Percentiles rank a stretch among this genome's conserved stretches.
Evolutionary conservation across 768 basidiomycete species (phyloP).

Genomic region (Chalciporus sphaerocephalus): DNA sequence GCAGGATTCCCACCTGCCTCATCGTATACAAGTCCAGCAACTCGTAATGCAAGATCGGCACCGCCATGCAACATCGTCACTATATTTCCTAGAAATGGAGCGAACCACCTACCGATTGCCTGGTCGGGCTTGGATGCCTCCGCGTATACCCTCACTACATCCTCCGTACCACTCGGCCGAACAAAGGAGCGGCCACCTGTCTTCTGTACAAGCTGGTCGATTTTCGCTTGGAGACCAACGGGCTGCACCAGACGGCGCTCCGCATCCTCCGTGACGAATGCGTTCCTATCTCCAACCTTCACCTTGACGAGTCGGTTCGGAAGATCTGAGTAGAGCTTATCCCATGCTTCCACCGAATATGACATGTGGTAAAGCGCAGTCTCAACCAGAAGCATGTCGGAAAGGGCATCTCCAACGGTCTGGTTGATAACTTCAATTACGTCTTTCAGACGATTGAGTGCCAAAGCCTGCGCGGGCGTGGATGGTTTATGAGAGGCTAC

Average conservation of each 20-base stretch:
- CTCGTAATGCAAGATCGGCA: constrained; percentile 78
- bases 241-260: constrained; percentile 86
- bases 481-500: constrained; percentile 64
- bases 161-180: constrained; percentile 95
- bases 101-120: constrained; percentile 63
- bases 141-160: constrained; percentile 96
- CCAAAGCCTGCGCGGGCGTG: constrained; percentile 78
- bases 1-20: constrained; percentile 75
- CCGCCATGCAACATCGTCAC: constrained; percentile 6
- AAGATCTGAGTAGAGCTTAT: constrained; percentile 86
- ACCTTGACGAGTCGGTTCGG: constrained; percentile 96
- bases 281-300: constrained; percentile 71
- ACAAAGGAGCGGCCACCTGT: constrained; percentile 90
- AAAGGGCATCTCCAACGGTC: constrained; percentile 95
- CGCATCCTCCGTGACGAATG: constrained; percentile 90
- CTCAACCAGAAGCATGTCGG: constrained; percentile 94
- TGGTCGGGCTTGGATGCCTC: constrained; percentile 73
- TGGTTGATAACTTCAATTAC: constrained; percentile 90
- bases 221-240: constrained; percentile 68
- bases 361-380: constrained; percentile 84
- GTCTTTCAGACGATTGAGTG: constrained; percentile 70
- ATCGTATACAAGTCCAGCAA: constrained; percentile 83
- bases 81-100: not conserved
- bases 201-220: constrained; percentile 80
- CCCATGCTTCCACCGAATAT: constrained; percentile 85